phyloP scores from a whole-genome alignment of 1,284 basidiomycete genomes.

The Ustilago sp. region DNA sequence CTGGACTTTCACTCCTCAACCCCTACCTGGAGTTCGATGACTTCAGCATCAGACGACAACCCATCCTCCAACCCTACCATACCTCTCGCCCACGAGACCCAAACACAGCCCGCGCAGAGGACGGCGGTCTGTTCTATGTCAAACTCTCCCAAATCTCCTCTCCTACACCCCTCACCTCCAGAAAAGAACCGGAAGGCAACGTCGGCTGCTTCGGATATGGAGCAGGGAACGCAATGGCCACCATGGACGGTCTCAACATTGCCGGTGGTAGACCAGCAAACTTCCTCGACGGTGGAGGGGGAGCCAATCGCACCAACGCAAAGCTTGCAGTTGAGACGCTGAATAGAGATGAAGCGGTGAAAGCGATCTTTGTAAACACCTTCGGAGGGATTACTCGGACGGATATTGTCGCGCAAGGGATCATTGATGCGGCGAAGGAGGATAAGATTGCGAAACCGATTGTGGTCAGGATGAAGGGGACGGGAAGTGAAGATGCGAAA shows the following conservation, averaged over 20 bases:
- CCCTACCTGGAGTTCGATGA: slow-evolving; percentile 57
- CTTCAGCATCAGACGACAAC: slow-evolving; percentile 50
- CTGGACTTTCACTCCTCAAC: slow-evolving; percentile 4
- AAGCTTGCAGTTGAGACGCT: slow-evolving; percentile 57
- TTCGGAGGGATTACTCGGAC: slow-evolving; percentile 59
- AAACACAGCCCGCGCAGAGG: slow-evolving; percentile 48
- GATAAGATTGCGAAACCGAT: slow-evolving; percentile 56
- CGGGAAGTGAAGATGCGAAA: slow-evolving; percentile 51
- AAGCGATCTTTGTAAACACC: slow-evolving; percentile 59
- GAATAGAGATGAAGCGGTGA: slow-evolving; percentile 52
- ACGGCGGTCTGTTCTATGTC: slow-evolving; percentile 57
- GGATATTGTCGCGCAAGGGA: slow-evolving; percentile 57
- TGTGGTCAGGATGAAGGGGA: slow-evolving; percentile 56
- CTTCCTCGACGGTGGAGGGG: slow-evolving; percentile 61
- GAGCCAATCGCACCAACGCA: slow-evolving; percentile 52
- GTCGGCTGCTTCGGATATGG: slow-evolving; percentile 62
- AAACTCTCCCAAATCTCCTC: slow-evolving; percentile 43
- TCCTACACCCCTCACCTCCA: slow-evolving; percentile 12
- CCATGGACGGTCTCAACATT: slow-evolving; percentile 55
- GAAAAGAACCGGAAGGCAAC: slow-evolving; percentile 35
- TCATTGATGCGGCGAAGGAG: slow-evolving; percentile 55
- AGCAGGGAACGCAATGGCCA: slow-evolving; percentile 61
- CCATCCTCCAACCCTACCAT: slow-evolving; percentile 37
- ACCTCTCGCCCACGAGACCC: slow-evolving; percentile 31
- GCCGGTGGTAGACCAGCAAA: slow-evolving; percentile 58